Base-by-base conservation (phyloP, 2,329 filamentous ascomycete species). In the Pleomassaria siparia region DNA sequence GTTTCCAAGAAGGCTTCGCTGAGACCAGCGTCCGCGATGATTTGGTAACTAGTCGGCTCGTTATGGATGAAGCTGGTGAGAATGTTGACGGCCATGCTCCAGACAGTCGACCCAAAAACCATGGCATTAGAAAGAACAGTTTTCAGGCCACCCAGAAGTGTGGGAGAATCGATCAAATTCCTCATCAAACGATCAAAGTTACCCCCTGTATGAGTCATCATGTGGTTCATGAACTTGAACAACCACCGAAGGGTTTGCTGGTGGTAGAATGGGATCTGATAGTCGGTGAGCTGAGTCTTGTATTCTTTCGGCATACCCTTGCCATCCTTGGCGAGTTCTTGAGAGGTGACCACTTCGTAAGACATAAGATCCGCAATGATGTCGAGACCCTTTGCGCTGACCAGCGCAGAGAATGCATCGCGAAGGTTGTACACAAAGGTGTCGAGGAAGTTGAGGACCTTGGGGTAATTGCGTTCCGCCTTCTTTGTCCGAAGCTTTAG, bases 61-160 rank as follows among this genome's bases (percentile, higher is more conserved):
- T 97, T 96, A 72, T 99, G 95, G 61, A 99, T 95, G 71, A 99
- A 99, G 60, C 90, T 92, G 64, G 89, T 94, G 42, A 99, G 77
- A 47, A 96, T 92, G 45, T 87, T 91, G 52, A 96, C 89, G 6
- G 91, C 88, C 67, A 91, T 91, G 40, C 91, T 96, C 94, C 94
- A 99, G 4, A 97, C 90, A 49, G 94, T 87, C 2, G 92, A 94
- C 11, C 94, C 94, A 66, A 91, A 99, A 29, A 85, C 78, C 43
- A 78, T 78, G 29, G 88, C 86, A 60, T 95, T 87, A 54, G 87
- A 84, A 54, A 96, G 87, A 37, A 99, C 89, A 29, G 85, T 80
- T 44, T 89, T 85, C 42, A 99, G 79, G 47, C 88, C 89, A 18
- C 78, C 81, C 37, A 99, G 79, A 37, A 99, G 78, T 51, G 88